Base-by-base conservation (phyloP, 345 rosid species). In the Camelina sativa region DNA sequence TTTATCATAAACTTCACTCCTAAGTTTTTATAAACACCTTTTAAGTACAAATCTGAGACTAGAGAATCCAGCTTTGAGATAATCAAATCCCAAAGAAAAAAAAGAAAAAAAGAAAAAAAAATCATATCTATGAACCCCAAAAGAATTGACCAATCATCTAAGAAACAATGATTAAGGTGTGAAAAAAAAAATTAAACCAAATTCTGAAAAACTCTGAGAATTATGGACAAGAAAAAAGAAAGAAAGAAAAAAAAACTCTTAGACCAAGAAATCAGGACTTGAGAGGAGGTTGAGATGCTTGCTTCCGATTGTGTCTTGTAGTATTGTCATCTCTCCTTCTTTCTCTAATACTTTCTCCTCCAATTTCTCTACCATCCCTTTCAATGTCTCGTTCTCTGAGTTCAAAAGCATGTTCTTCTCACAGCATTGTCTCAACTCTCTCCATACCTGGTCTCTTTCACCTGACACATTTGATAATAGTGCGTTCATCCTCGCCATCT, bases 241-340 rank as follows among this genome's bases (percentile, higher is more conserved):
- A 23, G 78, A 11, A n/a, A n/a, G n/a, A 11, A 52, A 15, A 20
- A 59, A 79, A 79, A 23, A 80, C 88, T 50, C 22, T 73, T 13
- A 73, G n/a, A 34, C 75, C 38, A 67, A 62, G 52, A 83, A 76
- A 81, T 86, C 87, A 2, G 85, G 86, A 73, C 86, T 79, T 12
- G 84, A 83, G 59, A 96, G 87, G 69, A 92, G 83, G 68, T 80
- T 87, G 52, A 84, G 85, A 60, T 79, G 80, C 65, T 80, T 84
- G 76, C 68, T 84, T 68, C 87, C 80, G 5, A 92, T 46, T 41
- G 87, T 64, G 83, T 96, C 99, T 76, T 87, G 90, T 30, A 92
- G 81, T 69, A 95, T 92, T 47, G 94, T 89, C 72, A 95, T 90
- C 76, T 95, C 89, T 15, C 99, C 97, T 85, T 92, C 99, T 83